These are phyloP conservation scores for Chaetomium strumarium DNA, from an alignment of 2,329 filamentous ascomycete species.

Conservation along the genomic window DNA sequence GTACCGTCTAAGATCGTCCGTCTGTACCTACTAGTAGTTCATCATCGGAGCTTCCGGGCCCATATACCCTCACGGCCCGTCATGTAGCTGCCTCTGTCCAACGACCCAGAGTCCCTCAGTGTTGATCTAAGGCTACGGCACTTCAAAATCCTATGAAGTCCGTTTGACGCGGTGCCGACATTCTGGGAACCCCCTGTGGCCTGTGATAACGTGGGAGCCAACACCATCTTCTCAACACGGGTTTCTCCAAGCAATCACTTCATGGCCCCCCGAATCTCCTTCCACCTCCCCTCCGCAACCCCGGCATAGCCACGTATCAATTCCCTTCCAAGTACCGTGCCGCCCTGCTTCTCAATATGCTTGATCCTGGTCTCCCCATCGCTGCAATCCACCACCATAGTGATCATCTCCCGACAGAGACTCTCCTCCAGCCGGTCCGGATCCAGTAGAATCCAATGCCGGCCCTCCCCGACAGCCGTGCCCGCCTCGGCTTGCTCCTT, in stretches of 20 bases:
- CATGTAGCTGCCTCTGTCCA: too few species aligned
- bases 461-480: slow-evolving; percentile 30
- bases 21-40: too few species aligned
- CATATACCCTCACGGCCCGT: too few species aligned
- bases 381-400: slow-evolving; percentile 66
- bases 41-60: too few species aligned
- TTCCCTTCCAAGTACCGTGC: slow-evolving; percentile 59
- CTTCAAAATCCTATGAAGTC: too few species aligned
- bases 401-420: slow-evolving; percentile 76
- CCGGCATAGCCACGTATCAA: slow-evolving; percentile 55
- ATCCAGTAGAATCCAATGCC: slow-evolving; percentile 75
- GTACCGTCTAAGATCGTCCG: too few species aligned
- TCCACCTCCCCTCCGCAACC: slow-evolving; percentile 59
- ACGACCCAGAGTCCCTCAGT: too few species aligned
- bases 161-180: too few species aligned
- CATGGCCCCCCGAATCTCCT: slow-evolving; percentile 45
- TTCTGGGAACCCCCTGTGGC: too few species aligned
- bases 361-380: slow-evolving; percentile 53
- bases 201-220: too few species aligned
- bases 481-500: slow-evolving; percentile 43
- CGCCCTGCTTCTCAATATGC: slow-evolving; percentile 78
- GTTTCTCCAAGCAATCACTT: slow-evolving; percentile 3
- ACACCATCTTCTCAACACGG: neutral
- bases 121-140: too few species aligned
- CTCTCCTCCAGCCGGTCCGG: slow-evolving; percentile 87